These are phyloP conservation scores for Candida pseudoglaebosa DNA, from an alignment of 805 yeast species.

Conservation along the genomic window DNA sequence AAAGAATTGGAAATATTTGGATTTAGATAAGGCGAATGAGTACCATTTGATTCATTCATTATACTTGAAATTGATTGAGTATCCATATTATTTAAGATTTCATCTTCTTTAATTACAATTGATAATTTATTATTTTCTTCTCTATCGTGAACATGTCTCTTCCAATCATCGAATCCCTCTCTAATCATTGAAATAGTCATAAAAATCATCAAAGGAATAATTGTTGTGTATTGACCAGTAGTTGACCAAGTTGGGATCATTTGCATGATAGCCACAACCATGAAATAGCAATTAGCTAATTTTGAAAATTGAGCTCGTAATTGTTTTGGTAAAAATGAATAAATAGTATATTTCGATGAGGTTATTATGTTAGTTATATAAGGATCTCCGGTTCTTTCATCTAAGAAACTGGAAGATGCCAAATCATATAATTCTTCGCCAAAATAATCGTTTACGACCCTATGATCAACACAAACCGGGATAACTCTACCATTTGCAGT, in stretches of 20 bases:
- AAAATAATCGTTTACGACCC: conserved; percentile 26
- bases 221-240: conserved; percentile 92
- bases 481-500: conserved; percentile 70
- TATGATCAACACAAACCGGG: conserved; percentile 54
- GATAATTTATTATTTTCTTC: conserved; percentile 63
- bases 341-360: conserved; percentile 79
- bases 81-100: conserved; percentile 25
- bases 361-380: conserved; percentile 70
- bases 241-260: conserved; percentile 98
- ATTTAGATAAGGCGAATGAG: not conserved
- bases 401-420: conserved; percentile 41
- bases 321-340: conserved; percentile 84
- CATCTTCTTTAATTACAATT: conserved; percentile 28
- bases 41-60: conserved; percentile 28
- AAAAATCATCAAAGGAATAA: conserved; percentile 80
- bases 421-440: conserved; percentile 24
- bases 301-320: conserved; percentile 88
- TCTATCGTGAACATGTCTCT: conserved; percentile 79
- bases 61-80: conserved; percentile 37
- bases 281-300: conserved; percentile 85
- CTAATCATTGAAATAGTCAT: conserved; percentile 85
- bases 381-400: conserved; percentile 63
- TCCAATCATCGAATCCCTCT: conserved; percentile 92
- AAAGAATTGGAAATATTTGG: not conserved
- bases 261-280: conserved; percentile 87